Evolutionary conservation across 331 rosid genomes (phyloP).

Genomic region (Telfairia occidentalis): DNA sequence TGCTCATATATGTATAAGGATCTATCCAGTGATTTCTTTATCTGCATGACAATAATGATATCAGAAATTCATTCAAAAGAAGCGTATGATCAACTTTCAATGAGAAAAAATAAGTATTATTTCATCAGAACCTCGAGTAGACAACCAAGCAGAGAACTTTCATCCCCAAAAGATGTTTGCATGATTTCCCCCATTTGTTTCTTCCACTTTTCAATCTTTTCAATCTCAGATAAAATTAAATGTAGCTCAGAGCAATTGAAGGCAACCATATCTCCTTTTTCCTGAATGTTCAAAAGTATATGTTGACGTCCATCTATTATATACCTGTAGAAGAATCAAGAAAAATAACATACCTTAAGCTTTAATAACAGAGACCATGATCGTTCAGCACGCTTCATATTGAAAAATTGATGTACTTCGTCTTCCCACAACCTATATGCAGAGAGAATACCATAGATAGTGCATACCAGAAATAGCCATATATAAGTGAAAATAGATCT

Average conservation of each 20-base stretch:
- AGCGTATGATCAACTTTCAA: not conserved
- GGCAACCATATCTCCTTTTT: conserved; percentile 49
- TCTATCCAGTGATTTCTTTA: conserved; percentile 45
- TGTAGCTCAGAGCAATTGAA: conserved; percentile 63
- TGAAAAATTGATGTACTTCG: conserved; percentile 40
- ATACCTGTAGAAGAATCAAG: not conserved
- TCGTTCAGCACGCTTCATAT: conserved; percentile 29
- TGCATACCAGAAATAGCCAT: not conserved
- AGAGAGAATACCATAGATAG: conserved; percentile 5
- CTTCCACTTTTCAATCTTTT: conserved; percentile 79
- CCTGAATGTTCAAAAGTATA: conserved; percentile 39
- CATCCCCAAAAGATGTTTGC: conserved; percentile 32
- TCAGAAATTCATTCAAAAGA: not conserved
- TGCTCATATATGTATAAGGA: conserved; percentile 41
- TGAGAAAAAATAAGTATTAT: not conserved
- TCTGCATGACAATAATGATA: conserved; percentile 34
- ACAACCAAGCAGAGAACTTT: conserved; percentile 37
- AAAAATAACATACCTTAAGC: conserved; percentile 47
- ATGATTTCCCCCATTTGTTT: conserved; percentile 36
- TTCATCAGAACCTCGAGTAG: conserved; percentile 50
- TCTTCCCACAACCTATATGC: conserved; percentile 60
- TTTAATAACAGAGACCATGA: conserved; percentile 48
- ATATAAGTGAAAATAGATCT: not conserved
- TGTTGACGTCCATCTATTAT: not conserved
- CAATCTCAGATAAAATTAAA: conserved; percentile 54